Conservation (phyloP, 345 rosid genomes). For the Microcos paniculata region DNA sequence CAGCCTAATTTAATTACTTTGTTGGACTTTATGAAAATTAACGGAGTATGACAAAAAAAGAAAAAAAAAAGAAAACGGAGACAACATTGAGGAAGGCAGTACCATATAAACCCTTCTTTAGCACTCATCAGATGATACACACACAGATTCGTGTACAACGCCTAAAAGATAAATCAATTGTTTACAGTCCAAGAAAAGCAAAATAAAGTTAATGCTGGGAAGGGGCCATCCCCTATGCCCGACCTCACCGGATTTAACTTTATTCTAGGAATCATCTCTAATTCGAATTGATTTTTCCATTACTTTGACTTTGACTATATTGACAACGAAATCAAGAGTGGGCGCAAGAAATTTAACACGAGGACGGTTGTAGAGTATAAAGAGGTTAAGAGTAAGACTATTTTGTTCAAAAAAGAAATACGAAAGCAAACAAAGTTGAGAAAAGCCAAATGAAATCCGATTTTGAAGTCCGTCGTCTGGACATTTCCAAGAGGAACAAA, state of each 20-base stretch:
- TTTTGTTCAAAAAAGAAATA: constrained; percentile 11
- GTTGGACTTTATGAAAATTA: too few species aligned
- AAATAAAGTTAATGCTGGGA: background rate
- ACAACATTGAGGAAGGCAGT: too few species aligned
- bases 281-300: too few species aligned
- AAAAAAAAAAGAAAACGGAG: too few species aligned
- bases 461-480: constrained; percentile 40
- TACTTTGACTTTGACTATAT: background rate
- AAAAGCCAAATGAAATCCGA: constrained; percentile 39
- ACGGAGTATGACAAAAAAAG: too few species aligned
- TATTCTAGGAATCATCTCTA: background rate
- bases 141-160: too few species aligned
- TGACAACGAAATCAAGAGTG: background rate
- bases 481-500: constrained; percentile 5
- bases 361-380: background rate
- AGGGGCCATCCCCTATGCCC: background rate
- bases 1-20: too few species aligned
- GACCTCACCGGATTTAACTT: background rate
- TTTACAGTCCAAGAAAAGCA: background rate
- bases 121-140: too few species aligned
- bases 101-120: too few species aligned
- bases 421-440: background rate
- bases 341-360: background rate
- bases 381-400: background rate
- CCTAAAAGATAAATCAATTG: background rate